phyloP scores from a whole-genome alignment of 2,329 filamentous ascomycete genomes.

The Exophiala sideris region DNA sequence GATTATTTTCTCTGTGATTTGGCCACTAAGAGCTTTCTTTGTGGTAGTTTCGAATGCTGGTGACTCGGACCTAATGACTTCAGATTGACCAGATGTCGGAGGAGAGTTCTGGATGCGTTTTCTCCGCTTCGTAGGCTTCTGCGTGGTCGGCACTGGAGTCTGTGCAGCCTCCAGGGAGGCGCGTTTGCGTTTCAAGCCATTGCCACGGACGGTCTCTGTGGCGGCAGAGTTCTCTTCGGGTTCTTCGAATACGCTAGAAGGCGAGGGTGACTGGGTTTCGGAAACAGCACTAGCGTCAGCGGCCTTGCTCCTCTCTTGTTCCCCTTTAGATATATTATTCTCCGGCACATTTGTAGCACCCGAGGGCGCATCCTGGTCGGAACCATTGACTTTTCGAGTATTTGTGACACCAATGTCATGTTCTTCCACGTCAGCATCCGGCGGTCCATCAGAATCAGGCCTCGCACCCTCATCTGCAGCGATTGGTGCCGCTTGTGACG shows the following conservation, averaged over 20 bases:
- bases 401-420: not conserved
- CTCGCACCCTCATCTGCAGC: no score
- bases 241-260: slow-evolving; percentile 13
- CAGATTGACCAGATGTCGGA: slow-evolving; percentile 16
- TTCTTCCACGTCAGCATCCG: not conserved
- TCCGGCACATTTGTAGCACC: no score
- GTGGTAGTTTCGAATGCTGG: not conserved
- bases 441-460: not conserved
- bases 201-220: slow-evolving; percentile 5
- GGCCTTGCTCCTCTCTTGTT: no score
- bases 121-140: slow-evolving; percentile 8
- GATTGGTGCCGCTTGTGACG: not conserved
- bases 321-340: no score
- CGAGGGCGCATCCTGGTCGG: no score
- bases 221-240: slow-evolving; percentile 2
- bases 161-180: not conserved
- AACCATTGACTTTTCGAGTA: no score
- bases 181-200: slow-evolving; percentile 18
- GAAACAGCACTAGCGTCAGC: no score
- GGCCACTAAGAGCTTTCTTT: not conserved
- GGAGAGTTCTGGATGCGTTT: slow-evolving; percentile 8
- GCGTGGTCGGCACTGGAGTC: not conserved
- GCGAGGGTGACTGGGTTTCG: not conserved
- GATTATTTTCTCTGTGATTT: slow-evolving; percentile 18
- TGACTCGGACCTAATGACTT: slow-evolving; percentile 1